Evolutionary conservation across 1,139 yeast species (phyloP).

Genomic region (Yamadazyma membranifaciens): DNA sequence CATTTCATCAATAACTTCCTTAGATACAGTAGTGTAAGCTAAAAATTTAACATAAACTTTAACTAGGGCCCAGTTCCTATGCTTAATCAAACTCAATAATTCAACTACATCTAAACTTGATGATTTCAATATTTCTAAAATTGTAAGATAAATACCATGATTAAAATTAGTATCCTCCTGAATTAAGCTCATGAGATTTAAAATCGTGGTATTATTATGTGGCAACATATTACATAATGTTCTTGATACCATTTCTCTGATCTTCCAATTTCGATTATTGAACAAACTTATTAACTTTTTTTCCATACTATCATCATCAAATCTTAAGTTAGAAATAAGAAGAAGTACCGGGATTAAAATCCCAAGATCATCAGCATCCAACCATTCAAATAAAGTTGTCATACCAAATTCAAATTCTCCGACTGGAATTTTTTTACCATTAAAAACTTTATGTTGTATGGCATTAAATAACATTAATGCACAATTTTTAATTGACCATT

Average conservation of each 20-base stretch:
- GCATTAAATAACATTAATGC: constrained; percentile 92
- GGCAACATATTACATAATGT: constrained; percentile 46
- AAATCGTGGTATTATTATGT: background rate
- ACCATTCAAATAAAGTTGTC: constrained; percentile 43
- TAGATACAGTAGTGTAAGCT: constrained; percentile 3
- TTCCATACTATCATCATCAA: constrained; percentile 43
- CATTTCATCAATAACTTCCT: background rate
- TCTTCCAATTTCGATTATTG: constrained; percentile 65
- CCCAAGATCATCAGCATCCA: constrained; percentile 43
- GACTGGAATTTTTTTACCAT: constrained; percentile 43
- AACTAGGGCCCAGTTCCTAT: constrained; percentile 11
- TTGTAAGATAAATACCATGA: constrained; percentile 60
- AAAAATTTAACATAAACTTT: constrained; percentile 11
- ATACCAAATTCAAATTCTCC: constrained; percentile 1
- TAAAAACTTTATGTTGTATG: constrained; percentile 75
- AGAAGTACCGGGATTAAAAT: constrained; percentile 74
- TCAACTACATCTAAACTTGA: background rate
- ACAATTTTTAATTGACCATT: constrained; percentile 89
- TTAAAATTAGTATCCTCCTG: constrained; percentile 32
- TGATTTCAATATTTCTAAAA: constrained; percentile 24
- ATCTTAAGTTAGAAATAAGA: constrained; percentile 65
- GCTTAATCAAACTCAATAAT: constrained; percentile 4
- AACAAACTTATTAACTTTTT: constrained; percentile 52
- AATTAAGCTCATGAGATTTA: constrained; percentile 25
- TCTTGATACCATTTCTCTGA: constrained; percentile 82